Base-by-base conservation (phyloP, 371 early-diverging fungal species). In the Coemansia sp. region DNA sequence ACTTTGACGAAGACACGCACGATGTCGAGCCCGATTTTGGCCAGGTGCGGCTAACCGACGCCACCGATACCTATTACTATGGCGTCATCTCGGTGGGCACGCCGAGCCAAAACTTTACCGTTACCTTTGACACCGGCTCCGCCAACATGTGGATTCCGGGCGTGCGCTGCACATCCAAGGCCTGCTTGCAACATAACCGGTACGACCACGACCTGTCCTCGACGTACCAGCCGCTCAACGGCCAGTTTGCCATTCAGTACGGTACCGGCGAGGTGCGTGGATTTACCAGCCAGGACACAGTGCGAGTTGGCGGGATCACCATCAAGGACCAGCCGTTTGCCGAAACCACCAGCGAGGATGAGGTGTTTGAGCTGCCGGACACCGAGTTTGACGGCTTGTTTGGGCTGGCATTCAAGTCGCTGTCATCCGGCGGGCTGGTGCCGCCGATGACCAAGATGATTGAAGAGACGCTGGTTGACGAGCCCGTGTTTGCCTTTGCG, bases 91-190 rank as follows among this genome's bases (percentile, higher is more conserved):
- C 74, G 1, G 69, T 91, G 0, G 91, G 91, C 8, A 84, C 89
- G 26, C 89, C 90, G 6, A 69, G 81, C 5, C 85, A 88, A 57
- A 73, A 63, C 30, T 77, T 89, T 69, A 83, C 84, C 61, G 79
- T 90, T 34, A 79, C 86, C 35, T 85, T 90, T 55, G 91, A 91
- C 63, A 91, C 90, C 0, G 92, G 90, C 0, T 88, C 89, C 31
- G 79, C 87, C 42, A 86, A 90, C 58, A 60, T 89, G 42, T 90
- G 92, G 92, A 60, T 87, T 48, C 82, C 70, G 45, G 78, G 54
- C 40, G 76, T 58, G n/a, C 57, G 62, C 41, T 84, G 73, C 73
- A 75, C 49, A 40, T 79, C 70, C 54, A 67, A 59, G 70, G 80
- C 64, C 16, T 77, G 69, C 35, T 55, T 59, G 47, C 70, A 61